Base-by-base conservation (phyloP, 2,329 filamentous ascomycete genomes). In the Coniochaeta prunicola region DNA sequence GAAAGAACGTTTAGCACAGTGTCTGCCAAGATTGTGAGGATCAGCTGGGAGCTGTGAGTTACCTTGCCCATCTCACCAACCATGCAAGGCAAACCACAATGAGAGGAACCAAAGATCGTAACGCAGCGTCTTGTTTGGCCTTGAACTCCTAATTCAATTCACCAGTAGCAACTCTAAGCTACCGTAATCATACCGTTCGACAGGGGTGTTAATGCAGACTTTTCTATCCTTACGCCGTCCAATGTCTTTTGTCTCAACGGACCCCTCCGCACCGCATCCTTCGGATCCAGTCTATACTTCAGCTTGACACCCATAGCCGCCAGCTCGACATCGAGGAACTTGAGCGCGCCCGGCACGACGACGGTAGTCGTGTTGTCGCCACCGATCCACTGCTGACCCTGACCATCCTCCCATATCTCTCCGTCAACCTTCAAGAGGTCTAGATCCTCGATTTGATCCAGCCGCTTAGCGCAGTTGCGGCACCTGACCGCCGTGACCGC, bases 271-370 rank as follows among this genome's bases (percentile, higher is more conserved):
- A 81, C 77, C 65, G 78, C 81, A 65, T 97, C 89, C 72, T 88
- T 88, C 71, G 75, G 76, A 64, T 80, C 79, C 45, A 85, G 73
- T 59, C 77, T 76, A 67, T 96, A 97, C 80, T 91, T 96, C 76
- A 99, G 84, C 76, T 92, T 89, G 58, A 99, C 88, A 57, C 94
- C 94, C 94, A 99, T 99, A 59, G 92, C 92, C 36, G 92, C 91
- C 67, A 99, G 77, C 75, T 99, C 94, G 21, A 96, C 92, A 75
- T 99, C 94, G 64, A 99, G 76, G 77, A 89, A 97, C 75, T 90
- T 91, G 72, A 99, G 77, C 58, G 96, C 94, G 63, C 92, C 93
- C 0, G 94, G 94, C 17, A 99, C 90, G 58, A 92, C 92, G 36
- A 99, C 91, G 64, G 94, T 80, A 3, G 92, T 94, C 3, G 94